A percentile compares a stretch with the other conserved stretches of the same genome.
phyloP scores from a whole-genome alignment of 2,329 filamentous ascomycete species.

The Ophiostoma perfectum region DNA sequence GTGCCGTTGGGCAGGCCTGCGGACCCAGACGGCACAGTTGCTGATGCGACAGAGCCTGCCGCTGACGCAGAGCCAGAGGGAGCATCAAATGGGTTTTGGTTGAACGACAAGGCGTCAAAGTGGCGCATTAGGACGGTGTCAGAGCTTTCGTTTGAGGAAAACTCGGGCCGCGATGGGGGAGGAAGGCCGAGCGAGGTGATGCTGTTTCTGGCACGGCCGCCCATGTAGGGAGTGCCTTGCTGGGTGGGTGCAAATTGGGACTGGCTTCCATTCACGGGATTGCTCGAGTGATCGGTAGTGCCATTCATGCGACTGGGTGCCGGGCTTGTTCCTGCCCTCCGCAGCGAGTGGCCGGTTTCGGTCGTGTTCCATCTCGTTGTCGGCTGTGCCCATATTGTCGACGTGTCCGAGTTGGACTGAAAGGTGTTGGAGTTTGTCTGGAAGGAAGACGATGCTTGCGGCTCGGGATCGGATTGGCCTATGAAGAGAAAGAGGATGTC shows the following conservation, averaged over 20 bases:
- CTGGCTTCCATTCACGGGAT: background rate
- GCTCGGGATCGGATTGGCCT: background rate
- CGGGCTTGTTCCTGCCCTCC: conserved; percentile 8
- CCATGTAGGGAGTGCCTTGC: background rate
- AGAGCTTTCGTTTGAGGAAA: background rate
- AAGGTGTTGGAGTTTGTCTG: background rate
- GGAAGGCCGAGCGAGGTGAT: conserved; percentile 1
- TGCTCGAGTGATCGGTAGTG: background rate
- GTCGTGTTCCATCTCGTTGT: background rate
- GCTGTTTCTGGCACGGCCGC: conserved; percentile 9
- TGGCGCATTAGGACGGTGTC: background rate
- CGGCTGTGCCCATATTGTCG: conserved; percentile 12
- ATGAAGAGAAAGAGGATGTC: background rate
- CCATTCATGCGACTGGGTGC: background rate
- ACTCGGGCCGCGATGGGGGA: background rate
- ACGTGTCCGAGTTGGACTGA: background rate
- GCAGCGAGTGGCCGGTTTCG: conserved; percentile 6
- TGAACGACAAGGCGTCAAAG: background rate
- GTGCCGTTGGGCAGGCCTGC: conserved; percentile 1
- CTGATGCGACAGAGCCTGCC: background rate
- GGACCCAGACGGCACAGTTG: background rate
- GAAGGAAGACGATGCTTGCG: background rate
- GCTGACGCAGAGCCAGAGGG: background rate
- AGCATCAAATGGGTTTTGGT: background rate
- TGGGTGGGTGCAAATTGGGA: background rate